Conservation (phyloP, 2,329 filamentous ascomycete species). For the Ophiostoma piceae region DNA sequence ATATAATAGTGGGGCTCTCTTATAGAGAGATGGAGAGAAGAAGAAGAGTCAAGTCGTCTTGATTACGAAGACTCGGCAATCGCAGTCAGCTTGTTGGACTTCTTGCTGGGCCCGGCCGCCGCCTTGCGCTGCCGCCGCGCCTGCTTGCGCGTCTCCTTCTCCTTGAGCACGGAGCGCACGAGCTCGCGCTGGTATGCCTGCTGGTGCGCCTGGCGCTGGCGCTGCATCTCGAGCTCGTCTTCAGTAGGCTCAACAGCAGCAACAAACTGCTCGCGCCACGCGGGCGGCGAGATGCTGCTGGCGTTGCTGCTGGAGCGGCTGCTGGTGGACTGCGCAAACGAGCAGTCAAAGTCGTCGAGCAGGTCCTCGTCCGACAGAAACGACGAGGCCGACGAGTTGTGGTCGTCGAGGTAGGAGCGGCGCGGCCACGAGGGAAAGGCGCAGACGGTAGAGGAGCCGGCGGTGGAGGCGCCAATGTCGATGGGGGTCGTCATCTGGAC, state of each 20-base stretch:
- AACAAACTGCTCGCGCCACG: conserved; percentile 25
- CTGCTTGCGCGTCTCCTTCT: conserved; percentile 52
- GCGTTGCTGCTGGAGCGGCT: conserved; percentile 42
- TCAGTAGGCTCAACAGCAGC: conserved; percentile 36
- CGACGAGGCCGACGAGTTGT: conserved; percentile 38
- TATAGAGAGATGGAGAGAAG: too few relatives aligned
- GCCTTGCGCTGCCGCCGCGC: conserved; percentile 34
- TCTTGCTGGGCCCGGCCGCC: conserved; percentile 33
- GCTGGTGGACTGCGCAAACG: conserved; percentile 29
- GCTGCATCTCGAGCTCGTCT: conserved; percentile 47
- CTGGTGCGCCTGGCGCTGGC: conserved; percentile 48
- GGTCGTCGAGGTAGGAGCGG: conserved; percentile 44
- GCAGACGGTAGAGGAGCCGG: conserved; percentile 38
- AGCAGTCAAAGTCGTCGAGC: conserved; percentile 43
- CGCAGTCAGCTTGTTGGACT: conserved; percentile 51
- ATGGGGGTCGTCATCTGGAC: conserved; percentile 39
- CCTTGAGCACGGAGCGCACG: conserved; percentile 45
- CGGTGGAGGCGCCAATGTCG: conserved; percentile 41
- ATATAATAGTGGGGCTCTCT: background rate
- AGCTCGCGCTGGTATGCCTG: conserved; percentile 50
- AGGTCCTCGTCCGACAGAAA: conserved; percentile 62
- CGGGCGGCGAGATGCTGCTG: conserved; percentile 40
- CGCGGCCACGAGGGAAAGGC: conserved; percentile 57
- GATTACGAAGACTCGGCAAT: conserved; percentile 36
- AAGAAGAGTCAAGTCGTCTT: too few relatives aligned